Percentiles rank a stretch among this genome's conserved stretches.
These are phyloP conservation scores for Aspergillus panamensis DNA, from an alignment of 495 filamentous ascomycete genomes.

Conservation along the genomic window DNA sequence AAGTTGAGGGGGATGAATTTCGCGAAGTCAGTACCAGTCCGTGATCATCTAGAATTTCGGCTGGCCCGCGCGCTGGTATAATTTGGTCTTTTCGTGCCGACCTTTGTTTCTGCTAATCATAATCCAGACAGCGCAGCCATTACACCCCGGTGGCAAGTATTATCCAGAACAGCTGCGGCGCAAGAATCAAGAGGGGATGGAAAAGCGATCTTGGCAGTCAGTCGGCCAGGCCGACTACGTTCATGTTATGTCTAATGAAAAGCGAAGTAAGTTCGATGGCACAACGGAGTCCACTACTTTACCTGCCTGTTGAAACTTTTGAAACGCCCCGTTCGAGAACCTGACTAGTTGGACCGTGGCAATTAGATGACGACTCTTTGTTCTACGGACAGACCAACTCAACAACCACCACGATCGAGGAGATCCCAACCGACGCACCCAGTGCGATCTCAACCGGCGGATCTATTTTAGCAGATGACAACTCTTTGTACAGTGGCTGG, in stretches of 20 bases:
- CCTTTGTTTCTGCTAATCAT: conserved; percentile 38
- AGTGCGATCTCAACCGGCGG: background rate
- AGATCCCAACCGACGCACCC: background rate
- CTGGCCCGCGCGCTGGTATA: conserved; percentile 41
- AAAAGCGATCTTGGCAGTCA: conserved; percentile 1
- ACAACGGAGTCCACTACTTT: conserved; percentile 1
- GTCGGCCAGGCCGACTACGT: conserved; percentile 6
- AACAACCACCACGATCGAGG: background rate
- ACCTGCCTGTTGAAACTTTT: background rate
- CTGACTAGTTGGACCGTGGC: conserved; percentile 11
- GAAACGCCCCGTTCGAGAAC: background rate
- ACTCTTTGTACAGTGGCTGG: conserved; percentile 18
- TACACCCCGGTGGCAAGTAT: conserved; percentile 50
- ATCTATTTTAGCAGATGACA: background rate
- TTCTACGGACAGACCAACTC: background rate
- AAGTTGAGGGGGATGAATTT: conserved; percentile 52
- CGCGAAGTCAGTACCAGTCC: conserved; percentile 53
- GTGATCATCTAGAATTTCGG: conserved; percentile 39
- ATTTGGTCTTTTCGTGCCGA: conserved; percentile 26
- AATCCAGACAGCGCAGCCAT: conserved; percentile 42
- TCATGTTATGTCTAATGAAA: conserved; percentile 10
- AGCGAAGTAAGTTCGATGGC: conserved; percentile 17
- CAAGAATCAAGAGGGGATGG: conserved; percentile 6
- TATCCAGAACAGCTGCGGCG: conserved; percentile 38
- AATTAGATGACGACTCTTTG: conserved; percentile 9